Base-by-base conservation (phyloP, 306 rosid species). In the Vigna mungo region DNA sequence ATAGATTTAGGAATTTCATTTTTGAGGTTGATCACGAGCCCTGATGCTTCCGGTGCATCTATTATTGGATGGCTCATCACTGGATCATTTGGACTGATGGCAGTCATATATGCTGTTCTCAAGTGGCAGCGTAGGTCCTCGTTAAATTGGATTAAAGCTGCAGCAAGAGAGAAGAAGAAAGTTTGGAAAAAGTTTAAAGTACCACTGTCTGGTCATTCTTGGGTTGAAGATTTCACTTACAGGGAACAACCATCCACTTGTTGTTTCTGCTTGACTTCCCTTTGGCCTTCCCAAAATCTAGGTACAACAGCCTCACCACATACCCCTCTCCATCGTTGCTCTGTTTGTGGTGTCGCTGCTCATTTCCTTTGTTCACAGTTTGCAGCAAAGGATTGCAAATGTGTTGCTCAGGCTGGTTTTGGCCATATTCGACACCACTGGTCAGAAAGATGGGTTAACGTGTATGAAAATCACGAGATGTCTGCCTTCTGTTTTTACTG, bases 341-440 rank as follows among this genome's bases (percentile, higher is more conserved):
- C 91, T 21, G 96, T 90, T 78, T 90, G 96, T 74, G 96, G 96
- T 37, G 96, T 84, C 2, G 96, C 91, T 46, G 93, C 96, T 78
- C 96, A 90, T 90, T 90, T 82, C 75, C 78, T 65, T 65, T 90
- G 96, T 85, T 88, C 90, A 56, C 89, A 71, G 79, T 85, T 41
- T 44, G 90, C 96, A 34, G 85, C 86, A 76, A 87, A 86, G 78
- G 96, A 90, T 81, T 90, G 96, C 74, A 90, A 90, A 85, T 88
- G 93, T 82, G 90, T 88, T 83, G 89, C 91, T 54, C 96, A 90
- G 84, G 88, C 91, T 75, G 93, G 90, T 71, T 84, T 87, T 87
- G 72, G 81, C 77, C 80, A 87, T 59, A 80, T 90, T 72, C 86
- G 85, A 77, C 96, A 90, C 81, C 93, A 88, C 75, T 90, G 96